Conservation (phyloP, 768 basidiomycete species). For the Phylloporus arenicola region DNA sequence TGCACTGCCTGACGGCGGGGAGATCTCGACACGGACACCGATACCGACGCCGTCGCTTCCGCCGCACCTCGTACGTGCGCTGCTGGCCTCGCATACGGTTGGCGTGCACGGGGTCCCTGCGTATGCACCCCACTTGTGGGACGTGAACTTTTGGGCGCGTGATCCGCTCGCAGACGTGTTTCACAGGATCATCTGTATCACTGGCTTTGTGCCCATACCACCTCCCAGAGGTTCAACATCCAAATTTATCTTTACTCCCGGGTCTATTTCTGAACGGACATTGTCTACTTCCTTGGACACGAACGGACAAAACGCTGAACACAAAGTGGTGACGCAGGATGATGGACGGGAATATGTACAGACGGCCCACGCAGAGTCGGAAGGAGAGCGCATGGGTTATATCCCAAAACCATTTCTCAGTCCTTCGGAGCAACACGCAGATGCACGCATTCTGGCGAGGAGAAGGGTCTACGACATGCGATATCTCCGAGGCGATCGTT, state of each 20-base stretch:
- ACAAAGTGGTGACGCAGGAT: background rate
- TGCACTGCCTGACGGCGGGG: too few relatives aligned
- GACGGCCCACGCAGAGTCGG: background rate
- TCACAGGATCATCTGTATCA: constrained; percentile 39
- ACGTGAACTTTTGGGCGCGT: constrained; percentile 20
- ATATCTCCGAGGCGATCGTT: constrained; percentile 23
- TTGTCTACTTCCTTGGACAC: background rate
- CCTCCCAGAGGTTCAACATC: background rate
- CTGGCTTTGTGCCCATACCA: constrained; percentile 37
- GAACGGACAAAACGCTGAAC: background rate
- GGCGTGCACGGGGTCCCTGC: constrained; percentile 16
- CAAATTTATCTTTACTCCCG: background rate
- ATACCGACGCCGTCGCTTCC: constrained; percentile 31
- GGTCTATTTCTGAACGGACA: background rate
- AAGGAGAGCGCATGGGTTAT: background rate
- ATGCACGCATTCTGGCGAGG: constrained; percentile 25
- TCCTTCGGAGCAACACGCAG: constrained; percentile 11
- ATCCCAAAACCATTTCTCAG: constrained; percentile 7
- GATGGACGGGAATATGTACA: background rate
- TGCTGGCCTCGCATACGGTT: constrained; percentile 17
- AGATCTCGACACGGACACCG: background rate
- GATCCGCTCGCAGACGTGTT: constrained; percentile 34
- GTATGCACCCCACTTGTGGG: constrained; percentile 11
- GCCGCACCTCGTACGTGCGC: constrained; percentile 26
- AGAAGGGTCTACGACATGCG: constrained; percentile 30